These are phyloP conservation scores for Rhododendron griersonianum DNA, from an alignment of 148 eudicot species.

Conservation along the genomic window DNA sequence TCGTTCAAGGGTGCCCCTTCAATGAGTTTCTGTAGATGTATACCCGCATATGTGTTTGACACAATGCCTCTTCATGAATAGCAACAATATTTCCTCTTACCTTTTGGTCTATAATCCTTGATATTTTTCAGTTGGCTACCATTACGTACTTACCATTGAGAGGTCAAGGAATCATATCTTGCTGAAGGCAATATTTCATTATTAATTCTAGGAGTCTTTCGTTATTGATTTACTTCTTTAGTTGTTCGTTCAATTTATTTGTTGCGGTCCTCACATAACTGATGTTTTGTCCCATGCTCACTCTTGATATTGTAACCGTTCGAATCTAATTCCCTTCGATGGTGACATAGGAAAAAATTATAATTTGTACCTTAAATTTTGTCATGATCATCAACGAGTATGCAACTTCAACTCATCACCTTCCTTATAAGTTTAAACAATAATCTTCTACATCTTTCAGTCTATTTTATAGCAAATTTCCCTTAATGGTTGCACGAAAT, in stretches of 20 bases:
- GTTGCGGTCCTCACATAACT: too few relatives aligned
- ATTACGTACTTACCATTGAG: too few relatives aligned
- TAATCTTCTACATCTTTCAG: background rate
- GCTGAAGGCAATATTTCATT: too few relatives aligned
- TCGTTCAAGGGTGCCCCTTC: background rate
- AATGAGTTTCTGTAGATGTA: background rate
- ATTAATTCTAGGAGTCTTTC: too few relatives aligned
- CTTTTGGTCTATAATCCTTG: background rate
- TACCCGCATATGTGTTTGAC: background rate
- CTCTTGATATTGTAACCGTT: too few relatives aligned
- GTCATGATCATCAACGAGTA: background rate
- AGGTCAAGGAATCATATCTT: too few relatives aligned
- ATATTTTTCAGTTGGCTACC: too few relatives aligned
- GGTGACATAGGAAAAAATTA: background rate
- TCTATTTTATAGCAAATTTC: background rate
- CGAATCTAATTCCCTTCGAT: too few relatives aligned
- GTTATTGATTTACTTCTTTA: too few relatives aligned
- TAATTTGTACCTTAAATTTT: background rate
- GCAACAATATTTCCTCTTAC: background rate
- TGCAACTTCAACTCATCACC: background rate
- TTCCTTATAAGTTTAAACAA: background rate
- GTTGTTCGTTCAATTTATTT: too few relatives aligned
- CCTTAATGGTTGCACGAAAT: background rate
- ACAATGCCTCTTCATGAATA: background rate
- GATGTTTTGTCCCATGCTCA: too few relatives aligned